Conservation (phyloP, 345 rosid species). For the Xanthoceras sorbifolium region DNA sequence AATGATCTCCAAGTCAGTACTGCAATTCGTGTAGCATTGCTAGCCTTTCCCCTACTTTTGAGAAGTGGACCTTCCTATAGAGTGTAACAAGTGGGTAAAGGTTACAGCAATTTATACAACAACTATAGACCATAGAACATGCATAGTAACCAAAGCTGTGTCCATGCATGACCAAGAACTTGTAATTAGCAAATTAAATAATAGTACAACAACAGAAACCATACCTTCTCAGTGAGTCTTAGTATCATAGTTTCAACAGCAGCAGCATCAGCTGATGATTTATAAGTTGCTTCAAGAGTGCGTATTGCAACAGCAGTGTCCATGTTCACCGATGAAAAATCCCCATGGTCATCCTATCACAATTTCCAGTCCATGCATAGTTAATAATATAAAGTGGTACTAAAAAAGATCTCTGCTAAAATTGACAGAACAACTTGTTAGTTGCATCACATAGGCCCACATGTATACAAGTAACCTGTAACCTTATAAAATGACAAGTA, state of each 20-base stretch:
- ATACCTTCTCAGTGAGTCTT: constrained; percentile 83
- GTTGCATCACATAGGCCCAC: neutral
- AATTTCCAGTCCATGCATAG: constrained; percentile 4
- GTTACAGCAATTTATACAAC: neutral
- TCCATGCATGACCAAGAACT: neutral
- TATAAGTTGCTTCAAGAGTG: constrained; percentile 96
- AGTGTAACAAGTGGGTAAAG: constrained; percentile 16
- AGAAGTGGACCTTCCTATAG: constrained; percentile 90
- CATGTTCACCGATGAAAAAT: constrained; percentile 97
- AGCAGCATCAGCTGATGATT: constrained; percentile 89
- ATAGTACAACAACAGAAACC: constrained; percentile 12
- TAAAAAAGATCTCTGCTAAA: neutral
- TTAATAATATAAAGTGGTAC: neutral
- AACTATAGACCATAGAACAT: neutral
- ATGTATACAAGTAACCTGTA: neutral
- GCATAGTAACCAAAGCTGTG: neutral
- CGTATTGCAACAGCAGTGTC: constrained; percentile 98
- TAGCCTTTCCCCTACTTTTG: constrained; percentile 87
- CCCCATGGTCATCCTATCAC: constrained; percentile 94
- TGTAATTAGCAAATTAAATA: neutral
- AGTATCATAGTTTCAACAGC: constrained; percentile 79
- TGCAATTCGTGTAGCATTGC: constrained; percentile 75
- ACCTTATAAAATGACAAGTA: neutral
- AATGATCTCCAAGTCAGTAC: constrained; percentile 97
- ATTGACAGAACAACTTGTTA: neutral